phyloP scores from a whole-genome alignment of 2,329 filamentous ascomycete genomes.

The Penicillium psychrosexuale region DNA sequence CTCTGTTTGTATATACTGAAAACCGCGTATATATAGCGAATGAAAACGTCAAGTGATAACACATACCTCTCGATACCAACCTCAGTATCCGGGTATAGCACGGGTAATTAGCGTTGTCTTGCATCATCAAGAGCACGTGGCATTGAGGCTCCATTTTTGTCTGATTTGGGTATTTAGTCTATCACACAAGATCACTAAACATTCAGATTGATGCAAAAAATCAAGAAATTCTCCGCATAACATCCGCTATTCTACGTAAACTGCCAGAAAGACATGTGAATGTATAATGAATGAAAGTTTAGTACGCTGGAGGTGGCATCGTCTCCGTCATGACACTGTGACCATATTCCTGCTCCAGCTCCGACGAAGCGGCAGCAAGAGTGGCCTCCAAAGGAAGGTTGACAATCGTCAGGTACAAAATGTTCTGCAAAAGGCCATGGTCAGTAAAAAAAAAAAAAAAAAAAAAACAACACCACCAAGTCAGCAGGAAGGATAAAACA shows the following conservation, averaged over 20 bases:
- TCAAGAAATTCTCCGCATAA: background rate
- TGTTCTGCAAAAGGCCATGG: background rate
- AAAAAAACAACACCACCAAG: background rate
- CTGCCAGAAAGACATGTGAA: background rate
- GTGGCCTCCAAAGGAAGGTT: background rate
- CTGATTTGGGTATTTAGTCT: too few relatives aligned
- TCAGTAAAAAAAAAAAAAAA: background rate
- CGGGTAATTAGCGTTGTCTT: too few relatives aligned
- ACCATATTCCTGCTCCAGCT: background rate
- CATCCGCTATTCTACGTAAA: background rate
- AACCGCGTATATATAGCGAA: too few relatives aligned
- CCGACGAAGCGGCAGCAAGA: background rate
- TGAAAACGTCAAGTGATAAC: too few relatives aligned
- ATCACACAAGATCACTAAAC: too few relatives aligned
- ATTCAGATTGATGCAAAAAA: background rate
- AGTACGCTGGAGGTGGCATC: background rate
- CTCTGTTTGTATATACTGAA: too few relatives aligned
- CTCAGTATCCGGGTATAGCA: too few relatives aligned
- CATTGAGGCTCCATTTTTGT: too few relatives aligned
- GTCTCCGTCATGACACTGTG: background rate
- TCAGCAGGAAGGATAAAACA: background rate
- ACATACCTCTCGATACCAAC: too few relatives aligned
- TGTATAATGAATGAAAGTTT: background rate
- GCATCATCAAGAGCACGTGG: too few relatives aligned
- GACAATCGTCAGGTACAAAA: background rate